phyloP scores from a whole-genome alignment of 306 rosid species.

The Vigna unguiculata region DNA sequence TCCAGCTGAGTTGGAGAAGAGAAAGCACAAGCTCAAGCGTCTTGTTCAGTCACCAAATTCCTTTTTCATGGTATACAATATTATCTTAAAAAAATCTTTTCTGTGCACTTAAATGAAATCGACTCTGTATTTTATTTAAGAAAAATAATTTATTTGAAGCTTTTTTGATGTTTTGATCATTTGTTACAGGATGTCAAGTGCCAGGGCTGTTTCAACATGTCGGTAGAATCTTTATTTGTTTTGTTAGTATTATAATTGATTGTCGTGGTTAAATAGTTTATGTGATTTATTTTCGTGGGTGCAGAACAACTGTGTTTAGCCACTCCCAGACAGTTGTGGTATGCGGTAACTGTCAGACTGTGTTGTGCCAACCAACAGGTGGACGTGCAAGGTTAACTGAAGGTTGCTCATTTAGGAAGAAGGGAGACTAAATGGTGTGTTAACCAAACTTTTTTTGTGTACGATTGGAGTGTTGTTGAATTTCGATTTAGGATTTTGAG shows the following conservation, averaged over 20 bases:
- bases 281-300: too few relatives aligned
- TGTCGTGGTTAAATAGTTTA: too few relatives aligned
- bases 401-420: slow-evolving; percentile 61
- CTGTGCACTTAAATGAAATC: too few relatives aligned
- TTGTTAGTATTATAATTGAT: too few relatives aligned
- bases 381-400: slow-evolving; percentile 57
- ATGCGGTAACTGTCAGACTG: slow-evolving; percentile 61
- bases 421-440: slow-evolving; percentile 49
- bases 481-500: too few relatives aligned
- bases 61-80: slow-evolving; percentile 57
- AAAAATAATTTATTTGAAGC: too few relatives aligned
- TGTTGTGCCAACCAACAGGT: slow-evolving; percentile 63
- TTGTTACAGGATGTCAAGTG: slow-evolving; percentile 61
- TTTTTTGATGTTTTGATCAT: neutral
- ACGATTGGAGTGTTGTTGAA: too few relatives aligned
- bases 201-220: slow-evolving; percentile 66
- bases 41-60: slow-evolving; percentile 64
- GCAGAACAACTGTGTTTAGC: slow-evolving; percentile 65
- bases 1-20: slow-evolving; percentile 59
- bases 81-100: too few relatives aligned
- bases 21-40: slow-evolving; percentile 61
- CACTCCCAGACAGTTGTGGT: slow-evolving; percentile 65
- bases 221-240: slow-evolving; percentile 39
- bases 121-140: too few relatives aligned
- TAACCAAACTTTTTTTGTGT: too few relatives aligned